Percentiles rank a stretch among this genome's conserved stretches.
Evolutionary conservation across 2,329 filamentous ascomycete species (phyloP).

Genomic region (Cytospora piceae): DNA sequence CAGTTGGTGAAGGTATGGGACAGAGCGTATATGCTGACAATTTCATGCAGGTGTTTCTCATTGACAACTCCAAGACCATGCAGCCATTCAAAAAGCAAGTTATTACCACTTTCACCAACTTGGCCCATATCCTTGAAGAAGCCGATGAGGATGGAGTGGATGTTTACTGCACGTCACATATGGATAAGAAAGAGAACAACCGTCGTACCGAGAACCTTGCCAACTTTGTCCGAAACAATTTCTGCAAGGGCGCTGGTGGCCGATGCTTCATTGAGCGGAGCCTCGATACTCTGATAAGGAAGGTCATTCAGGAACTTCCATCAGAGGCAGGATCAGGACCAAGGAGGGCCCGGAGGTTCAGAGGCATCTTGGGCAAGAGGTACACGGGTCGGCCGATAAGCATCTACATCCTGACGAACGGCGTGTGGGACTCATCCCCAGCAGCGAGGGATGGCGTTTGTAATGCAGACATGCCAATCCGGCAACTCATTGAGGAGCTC

Average conservation of each 20-base stretch:
- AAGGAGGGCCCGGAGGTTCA: not conserved
- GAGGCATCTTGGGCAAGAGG: not conserved
- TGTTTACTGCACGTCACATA: not conserved
- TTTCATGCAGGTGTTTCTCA: not conserved
- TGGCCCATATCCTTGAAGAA: slow-evolving; percentile 6
- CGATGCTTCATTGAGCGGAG: not conserved
- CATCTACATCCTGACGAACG: slow-evolving; percentile 16
- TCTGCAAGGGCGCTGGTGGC: not conserved
- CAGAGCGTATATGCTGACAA: not conserved
- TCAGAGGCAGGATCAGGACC: not conserved
- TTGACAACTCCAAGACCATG: slow-evolving; percentile 6
- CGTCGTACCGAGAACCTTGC: not conserved
- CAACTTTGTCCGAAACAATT: slow-evolving; percentile 1
- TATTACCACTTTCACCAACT: not conserved
- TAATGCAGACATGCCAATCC: not conserved
- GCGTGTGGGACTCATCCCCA: not conserved
- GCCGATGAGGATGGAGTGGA: slow-evolving; percentile 2
- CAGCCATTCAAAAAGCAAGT: not conserved
- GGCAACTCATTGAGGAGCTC: not conserved
- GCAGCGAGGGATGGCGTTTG: not conserved
- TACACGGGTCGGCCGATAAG: not conserved
- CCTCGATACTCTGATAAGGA: not conserved
- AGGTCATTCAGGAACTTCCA: not conserved
- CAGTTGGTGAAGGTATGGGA: fast-evolving
- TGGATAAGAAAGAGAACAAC: not conserved